phyloP scores from a whole-genome alignment of 345 rosid species.

The Geranium brycei region DNA sequence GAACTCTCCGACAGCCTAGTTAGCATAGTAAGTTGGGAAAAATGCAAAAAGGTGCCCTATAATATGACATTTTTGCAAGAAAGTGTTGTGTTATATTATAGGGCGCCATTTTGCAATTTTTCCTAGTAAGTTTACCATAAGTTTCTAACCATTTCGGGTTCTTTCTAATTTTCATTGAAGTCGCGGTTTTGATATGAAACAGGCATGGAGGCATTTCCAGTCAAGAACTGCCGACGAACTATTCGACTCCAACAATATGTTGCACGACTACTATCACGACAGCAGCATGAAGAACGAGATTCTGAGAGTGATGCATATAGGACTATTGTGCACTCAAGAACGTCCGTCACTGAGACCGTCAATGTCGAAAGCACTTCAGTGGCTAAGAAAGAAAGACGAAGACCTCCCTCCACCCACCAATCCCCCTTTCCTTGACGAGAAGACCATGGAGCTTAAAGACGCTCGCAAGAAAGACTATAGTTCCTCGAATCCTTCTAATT shows the following conservation, averaged over 20 bases:
- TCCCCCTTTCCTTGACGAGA: constrained; percentile 83
- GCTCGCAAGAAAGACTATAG: constrained; percentile 19
- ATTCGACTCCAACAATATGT: constrained; percentile 50
- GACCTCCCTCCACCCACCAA: constrained; percentile 50
- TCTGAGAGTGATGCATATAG: constrained; percentile 53
- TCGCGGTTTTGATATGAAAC: neutral
- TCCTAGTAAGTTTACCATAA: no score
- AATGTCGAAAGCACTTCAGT: constrained; percentile 62
- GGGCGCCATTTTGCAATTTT: no score
- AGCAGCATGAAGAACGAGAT: constrained; percentile 38
- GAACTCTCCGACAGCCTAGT: constrained; percentile 76
- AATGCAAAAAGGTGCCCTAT: no score
- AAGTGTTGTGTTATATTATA: no score
- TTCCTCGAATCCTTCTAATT: constrained; percentile 29
- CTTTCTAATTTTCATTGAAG: neutral
- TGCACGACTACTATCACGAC: constrained; percentile 25
- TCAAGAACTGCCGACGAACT: constrained; percentile 51
- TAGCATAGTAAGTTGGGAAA: constrained; percentile 38
- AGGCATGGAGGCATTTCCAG: constrained; percentile 78
- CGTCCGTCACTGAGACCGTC: constrained; percentile 54
- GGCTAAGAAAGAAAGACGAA: constrained; percentile 60
- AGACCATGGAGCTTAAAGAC: constrained; percentile 63
- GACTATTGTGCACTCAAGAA: constrained; percentile 81
- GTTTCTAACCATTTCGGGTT: neutral
- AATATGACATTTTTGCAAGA: no score